Conservation (phyloP, 2,329 filamentous ascomycete species). For the Ciborinia camelliae region DNA sequence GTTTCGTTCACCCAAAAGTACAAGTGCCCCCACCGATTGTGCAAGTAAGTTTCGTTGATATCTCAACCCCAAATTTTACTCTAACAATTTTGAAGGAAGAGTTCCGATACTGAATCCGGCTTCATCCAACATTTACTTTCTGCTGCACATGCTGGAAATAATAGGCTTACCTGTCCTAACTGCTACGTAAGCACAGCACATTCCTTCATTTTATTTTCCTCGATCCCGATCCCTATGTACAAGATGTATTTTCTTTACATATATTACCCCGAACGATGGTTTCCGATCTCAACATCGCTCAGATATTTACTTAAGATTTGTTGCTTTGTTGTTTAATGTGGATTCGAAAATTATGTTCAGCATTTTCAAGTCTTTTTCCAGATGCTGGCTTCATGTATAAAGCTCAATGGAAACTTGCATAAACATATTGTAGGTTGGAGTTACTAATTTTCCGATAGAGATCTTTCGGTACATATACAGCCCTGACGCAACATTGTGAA, state of each 20-base stretch:
- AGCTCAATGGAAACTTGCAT: background rate
- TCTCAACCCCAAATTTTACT: background rate
- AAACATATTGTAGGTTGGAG: background rate
- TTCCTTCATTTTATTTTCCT: background rate
- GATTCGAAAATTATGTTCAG: background rate
- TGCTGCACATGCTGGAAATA: conserved; percentile 39
- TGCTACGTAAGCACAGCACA: background rate
- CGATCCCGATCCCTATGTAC: background rate
- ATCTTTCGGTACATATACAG: conserved; percentile 42
- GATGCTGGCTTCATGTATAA: background rate
- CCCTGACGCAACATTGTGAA: conserved; percentile 50
- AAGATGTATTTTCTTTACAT: background rate
- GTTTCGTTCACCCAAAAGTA: conserved; percentile 27
- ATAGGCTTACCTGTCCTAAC: conserved; percentile 22
- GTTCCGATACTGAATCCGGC: conserved; percentile 3
- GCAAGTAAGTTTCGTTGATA: conserved; percentile 28
- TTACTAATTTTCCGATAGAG: background rate
- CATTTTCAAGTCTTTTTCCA: background rate
- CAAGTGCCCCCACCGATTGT: conserved; percentile 33
- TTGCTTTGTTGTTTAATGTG: background rate
- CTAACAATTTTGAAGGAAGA: conserved; percentile 22
- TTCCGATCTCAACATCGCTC: background rate
- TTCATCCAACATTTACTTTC: conserved; percentile 45
- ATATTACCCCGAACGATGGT: too few relatives aligned
- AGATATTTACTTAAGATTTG: background rate